phyloP scores from a whole-genome alignment of 352 stramenopile genomes.

The Phytophthora europaea region DNA sequence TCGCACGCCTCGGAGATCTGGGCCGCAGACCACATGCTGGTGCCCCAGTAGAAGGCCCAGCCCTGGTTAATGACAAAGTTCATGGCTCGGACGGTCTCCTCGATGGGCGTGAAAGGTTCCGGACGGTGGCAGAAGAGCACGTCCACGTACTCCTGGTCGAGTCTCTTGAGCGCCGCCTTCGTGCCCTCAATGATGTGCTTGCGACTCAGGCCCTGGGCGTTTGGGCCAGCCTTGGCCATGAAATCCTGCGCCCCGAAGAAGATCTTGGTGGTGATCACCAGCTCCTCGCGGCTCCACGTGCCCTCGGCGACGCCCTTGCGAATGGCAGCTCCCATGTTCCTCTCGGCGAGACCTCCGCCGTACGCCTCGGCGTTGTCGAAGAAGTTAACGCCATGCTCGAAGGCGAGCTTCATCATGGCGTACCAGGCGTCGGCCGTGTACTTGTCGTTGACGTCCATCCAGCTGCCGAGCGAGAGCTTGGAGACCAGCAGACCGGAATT shows the following conservation, averaged over 20 bases:
- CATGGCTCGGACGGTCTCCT: no score
- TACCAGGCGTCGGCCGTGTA: conserved; percentile 31
- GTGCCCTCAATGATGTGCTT: conserved; percentile 51
- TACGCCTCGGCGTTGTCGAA: conserved; percentile 36
- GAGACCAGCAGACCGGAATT: conserved; percentile 47
- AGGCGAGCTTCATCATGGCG: conserved; percentile 43
- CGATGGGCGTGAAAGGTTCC: conserved; percentile 40
- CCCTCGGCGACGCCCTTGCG: no score
- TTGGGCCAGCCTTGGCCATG: conserved; percentile 14
- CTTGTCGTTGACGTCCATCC: conserved; percentile 23
- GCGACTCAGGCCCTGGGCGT: conserved; percentile 14
- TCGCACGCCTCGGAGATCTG: conserved; percentile 58
- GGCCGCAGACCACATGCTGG: conserved; percentile 51
- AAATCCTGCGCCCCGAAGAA: conserved; percentile 42
- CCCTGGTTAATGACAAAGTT: no score
- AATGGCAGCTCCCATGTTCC: no score
- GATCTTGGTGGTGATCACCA: conserved; percentile 76
- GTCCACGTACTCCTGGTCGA: conserved; percentile 60
- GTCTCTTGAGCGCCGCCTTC: conserved; percentile 48
- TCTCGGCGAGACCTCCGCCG: no score
- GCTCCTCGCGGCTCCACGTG: conserved; percentile 42
- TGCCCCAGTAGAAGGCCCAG: no score
- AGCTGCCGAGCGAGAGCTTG: conserved; percentile 38
- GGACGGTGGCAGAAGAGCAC: conserved; percentile 50
- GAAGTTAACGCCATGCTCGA: conserved; percentile 64